These are phyloP conservation scores for Iberis pinnata DNA, from an alignment of 345 rosid genomes.

Conservation along the genomic window DNA sequence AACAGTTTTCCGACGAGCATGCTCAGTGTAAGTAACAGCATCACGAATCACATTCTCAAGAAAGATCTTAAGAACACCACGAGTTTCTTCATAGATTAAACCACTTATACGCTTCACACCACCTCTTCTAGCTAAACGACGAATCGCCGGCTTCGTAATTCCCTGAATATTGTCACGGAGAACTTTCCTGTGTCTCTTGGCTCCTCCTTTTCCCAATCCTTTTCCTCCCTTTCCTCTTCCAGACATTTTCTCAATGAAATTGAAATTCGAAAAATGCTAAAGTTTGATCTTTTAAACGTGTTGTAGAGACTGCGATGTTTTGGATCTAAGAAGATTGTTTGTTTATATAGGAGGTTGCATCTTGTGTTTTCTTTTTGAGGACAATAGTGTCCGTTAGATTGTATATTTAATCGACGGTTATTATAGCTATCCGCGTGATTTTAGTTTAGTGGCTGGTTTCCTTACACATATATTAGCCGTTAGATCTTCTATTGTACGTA, in stretches of 20 bases:
- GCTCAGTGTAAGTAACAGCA: slow-evolving; percentile 38
- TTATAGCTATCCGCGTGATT: neutral
- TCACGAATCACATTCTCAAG: slow-evolving; percentile 39
- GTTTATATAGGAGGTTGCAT: neutral
- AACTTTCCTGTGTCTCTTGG: slow-evolving; percentile 38
- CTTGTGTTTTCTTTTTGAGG: neutral
- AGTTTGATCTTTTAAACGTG: neutral
- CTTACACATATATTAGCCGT: neutral
- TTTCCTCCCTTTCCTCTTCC: slow-evolving; percentile 43
- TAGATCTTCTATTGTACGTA: neutral
- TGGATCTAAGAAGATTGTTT: neutral
- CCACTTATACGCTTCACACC: slow-evolving; percentile 41
- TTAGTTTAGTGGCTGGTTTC: neutral
- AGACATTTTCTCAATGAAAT: slow-evolving; percentile 17
- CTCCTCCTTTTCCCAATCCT: slow-evolving; percentile 43
- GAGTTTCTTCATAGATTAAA: slow-evolving; percentile 33
- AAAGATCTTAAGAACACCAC: slow-evolving; percentile 36
- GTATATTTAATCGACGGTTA: slow-evolving; percentile 15
- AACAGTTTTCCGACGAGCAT: slow-evolving; percentile 30
- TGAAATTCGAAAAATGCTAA: neutral
- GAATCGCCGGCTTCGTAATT: slow-evolving; percentile 38
- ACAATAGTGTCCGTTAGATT: slow-evolving; percentile 14
- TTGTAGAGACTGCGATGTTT: neutral
- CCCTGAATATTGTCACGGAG: slow-evolving; percentile 39
- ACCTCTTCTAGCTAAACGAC: slow-evolving; percentile 36